A percentile compares a stretch with the other conserved stretches of the same genome.
phyloP scores from a whole-genome alignment of 495 filamentous ascomycete genomes.

The Penicillium crystallinum region DNA sequence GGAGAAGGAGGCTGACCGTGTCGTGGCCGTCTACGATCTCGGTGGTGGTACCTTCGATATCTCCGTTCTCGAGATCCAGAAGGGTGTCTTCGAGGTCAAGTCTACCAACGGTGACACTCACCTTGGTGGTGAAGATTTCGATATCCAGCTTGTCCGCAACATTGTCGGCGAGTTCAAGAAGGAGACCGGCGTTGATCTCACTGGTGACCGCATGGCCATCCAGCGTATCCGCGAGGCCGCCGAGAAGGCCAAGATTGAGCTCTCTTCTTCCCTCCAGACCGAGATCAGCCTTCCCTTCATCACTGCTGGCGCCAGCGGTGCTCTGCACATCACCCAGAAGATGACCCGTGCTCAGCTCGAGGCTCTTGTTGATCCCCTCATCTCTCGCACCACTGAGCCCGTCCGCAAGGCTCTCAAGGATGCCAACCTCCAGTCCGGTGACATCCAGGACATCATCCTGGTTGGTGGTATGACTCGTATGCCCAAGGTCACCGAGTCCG shows the following conservation, averaged over 20 bases:
- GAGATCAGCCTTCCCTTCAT: conserved; percentile 97
- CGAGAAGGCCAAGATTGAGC: conserved; percentile 99
- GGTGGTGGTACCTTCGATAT: conserved; percentile 99
- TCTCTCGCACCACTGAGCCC: conserved; percentile 80
- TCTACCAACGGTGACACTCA: conserved; percentile 98
- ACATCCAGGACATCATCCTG: conserved; percentile 98
- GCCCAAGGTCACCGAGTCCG: conserved; percentile 97
- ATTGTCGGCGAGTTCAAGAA: conserved; percentile 95
- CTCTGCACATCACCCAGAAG: conserved; percentile 97
- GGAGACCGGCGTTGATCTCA: conserved; percentile 87
- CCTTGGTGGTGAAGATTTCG: conserved; percentile 97
- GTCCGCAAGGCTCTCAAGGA: conserved; percentile 98
- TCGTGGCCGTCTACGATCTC: conserved; percentile 96
- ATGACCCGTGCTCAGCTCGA: conserved; percentile 92
- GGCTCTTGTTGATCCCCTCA: conserved; percentile 84
- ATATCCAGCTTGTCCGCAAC: conserved; percentile 92
- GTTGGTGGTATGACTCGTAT: conserved; percentile 99
- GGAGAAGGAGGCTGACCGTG: conserved; percentile 84
- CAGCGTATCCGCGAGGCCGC: conserved; percentile 99
- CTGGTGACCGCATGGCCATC: conserved; percentile 94
- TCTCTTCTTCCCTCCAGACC: conserved; percentile 93
- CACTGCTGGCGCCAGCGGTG: conserved; percentile 87
- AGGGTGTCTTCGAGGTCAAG: conserved; percentile 97
- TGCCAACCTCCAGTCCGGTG: conserved; percentile 85
- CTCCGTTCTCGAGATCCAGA: conserved; percentile 94